Base-by-base conservation (phyloP, 805 yeast genomes). In the Ogataea glucozyma region DNA sequence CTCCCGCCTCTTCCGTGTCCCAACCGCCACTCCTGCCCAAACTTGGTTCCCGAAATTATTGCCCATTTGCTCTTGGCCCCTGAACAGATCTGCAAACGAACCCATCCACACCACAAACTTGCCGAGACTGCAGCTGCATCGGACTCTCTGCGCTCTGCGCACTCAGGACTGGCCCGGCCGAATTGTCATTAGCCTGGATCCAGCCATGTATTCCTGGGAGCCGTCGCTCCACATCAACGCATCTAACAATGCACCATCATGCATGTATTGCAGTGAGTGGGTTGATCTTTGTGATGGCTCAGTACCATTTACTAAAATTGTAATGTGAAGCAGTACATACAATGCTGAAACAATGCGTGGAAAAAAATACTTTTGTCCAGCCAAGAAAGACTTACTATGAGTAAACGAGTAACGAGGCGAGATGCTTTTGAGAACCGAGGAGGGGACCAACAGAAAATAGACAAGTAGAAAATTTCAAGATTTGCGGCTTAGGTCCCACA, bases 191-290 rank as follows among this genome's bases (percentile, higher is more conserved):
- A 8, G 26, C 10, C 26, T 8, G 26, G 26, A 22, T 11, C 11
- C 26, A 8, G 26, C 10, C 26, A 22, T 22, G 10, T 7, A 22
- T 7, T 8, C 26, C 26, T 11, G 26, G 7, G 7, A 8, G 17
- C 22, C n/a, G 33, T 22, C 12, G 22, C 33, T 31, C 32, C 32
- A 30, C 20, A 30, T 4, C 32, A 5, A 13, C 11, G 32, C 32
- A 16, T 10, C 21, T 9, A 14, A 14, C 32, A 30, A 19, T 17
- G 35, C 35, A 7, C 17, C 30, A 4, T 13, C 12, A 10, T 24
- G 38, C 38, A 24, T 22, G 2, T 6, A 10, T 6, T 34, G 38
- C 38, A 23, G 20, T 29, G 24, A 22, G 38, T 34, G 38, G 37
- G 12, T 33, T 33, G 37, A 33, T 31, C 23, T 13, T 4, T 31